Conservation (phyloP, 495 filamentous ascomycete genomes). For the Daldinia vernicosa region DNA sequence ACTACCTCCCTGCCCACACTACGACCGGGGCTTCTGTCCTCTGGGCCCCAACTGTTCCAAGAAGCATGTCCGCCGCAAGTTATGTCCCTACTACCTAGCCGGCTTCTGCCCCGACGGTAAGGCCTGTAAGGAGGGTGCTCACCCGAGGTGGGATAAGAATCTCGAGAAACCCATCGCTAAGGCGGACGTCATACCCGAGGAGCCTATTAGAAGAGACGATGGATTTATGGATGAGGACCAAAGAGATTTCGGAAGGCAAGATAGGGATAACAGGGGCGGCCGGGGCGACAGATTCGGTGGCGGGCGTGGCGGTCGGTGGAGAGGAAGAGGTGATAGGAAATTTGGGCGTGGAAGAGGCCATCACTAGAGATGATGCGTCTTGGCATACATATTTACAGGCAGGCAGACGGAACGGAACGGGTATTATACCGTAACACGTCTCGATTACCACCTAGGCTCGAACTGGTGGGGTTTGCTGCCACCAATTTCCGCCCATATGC, state of each 20-base stretch:
- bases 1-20: slow-evolving; percentile 89
- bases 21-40: slow-evolving; percentile 94
- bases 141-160: slow-evolving; percentile 79
- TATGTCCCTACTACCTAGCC: slow-evolving; percentile 88
- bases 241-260: slow-evolving; percentile 58
- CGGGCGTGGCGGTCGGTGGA: slow-evolving; percentile 46
- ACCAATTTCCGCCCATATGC: neutral
- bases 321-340: slow-evolving; percentile 48
- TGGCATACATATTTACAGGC: neutral
- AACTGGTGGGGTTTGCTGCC: neutral
- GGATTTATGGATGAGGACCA: slow-evolving; percentile 57
- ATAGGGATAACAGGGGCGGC: slow-evolving; percentile 60
- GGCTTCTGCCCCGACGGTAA: slow-evolving; percentile 94
- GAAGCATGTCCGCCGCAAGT: slow-evolving; percentile 77
- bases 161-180: slow-evolving; percentile 78
- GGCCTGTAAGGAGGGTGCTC: slow-evolving; percentile 77
- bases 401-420: neutral
- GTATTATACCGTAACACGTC: neutral
- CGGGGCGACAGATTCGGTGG: slow-evolving; percentile 44
- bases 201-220: slow-evolving; percentile 64
- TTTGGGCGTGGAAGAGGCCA: slow-evolving; percentile 48
- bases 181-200: slow-evolving; percentile 62
- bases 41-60: slow-evolving; percentile 86
- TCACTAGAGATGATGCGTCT: slow-evolving; percentile 26
- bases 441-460: neutral